Base-by-base conservation (phyloP, 345 rosid genomes). In the Ricinus communis region DNA sequence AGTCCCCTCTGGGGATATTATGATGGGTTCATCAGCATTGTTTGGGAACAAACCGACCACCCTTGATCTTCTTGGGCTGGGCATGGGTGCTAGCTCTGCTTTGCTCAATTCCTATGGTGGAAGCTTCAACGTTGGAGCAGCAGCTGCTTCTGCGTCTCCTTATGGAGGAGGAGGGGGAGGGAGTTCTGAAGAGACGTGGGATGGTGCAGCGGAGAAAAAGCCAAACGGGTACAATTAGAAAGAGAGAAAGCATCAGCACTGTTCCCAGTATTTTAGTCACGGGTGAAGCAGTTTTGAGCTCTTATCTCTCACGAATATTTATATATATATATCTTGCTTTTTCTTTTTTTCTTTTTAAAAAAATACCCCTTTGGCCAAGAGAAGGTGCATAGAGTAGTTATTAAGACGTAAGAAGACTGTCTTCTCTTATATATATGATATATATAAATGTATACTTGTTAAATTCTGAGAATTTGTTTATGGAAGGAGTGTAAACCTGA, bases 31-130 rank as follows among this genome's bases (percentile, higher is more conserved):
- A 1, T 73, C 87, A 4, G 75, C 86, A 0, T 68, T 88, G 50
- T 85, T 85, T 3, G 82, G 77, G 18, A 79, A 63, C 81, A 77
- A 79, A 70, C 94, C 91, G 4, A 76, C 84, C 8, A 88, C 94
- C 0, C 87, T 89, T 18, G 95, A 89, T 74, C 83, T 87, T 71
- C 85, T 89, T 5, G 91, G 95, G 24, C 80, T 87, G 16, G 91
- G 95, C 52, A 66, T 86, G 66, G 84, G 77, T 14, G 77, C 76
- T 45, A 69, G 77, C 12, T 84, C 95, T 6, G 91, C 91, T 25
- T 57, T 89, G 18, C 71, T 89, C 30, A 80, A 77, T 45, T 80
- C 90, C 3, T 78, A 83, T 5, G 82, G 80, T 13, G 76, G 82
- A 30, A 81, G 82, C 61, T 88, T 83, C 69, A 59, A 70, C 25